These are phyloP conservation scores for Suillus luteus DNA, from an alignment of 768 basidiomycete genomes.

Conservation along the genomic window DNA sequence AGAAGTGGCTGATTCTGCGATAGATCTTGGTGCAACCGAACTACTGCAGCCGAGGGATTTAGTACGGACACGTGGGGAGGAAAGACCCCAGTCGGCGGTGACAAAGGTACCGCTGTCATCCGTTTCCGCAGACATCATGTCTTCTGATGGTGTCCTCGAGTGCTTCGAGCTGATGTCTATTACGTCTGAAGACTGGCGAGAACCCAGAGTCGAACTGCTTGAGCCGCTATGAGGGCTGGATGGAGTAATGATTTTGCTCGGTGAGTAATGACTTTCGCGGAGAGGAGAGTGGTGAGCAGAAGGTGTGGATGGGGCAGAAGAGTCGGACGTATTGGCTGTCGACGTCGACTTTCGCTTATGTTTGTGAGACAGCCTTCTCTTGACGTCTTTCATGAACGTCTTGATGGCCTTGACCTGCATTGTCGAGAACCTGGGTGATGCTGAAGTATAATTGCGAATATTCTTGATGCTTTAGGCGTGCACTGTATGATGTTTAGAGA, in stretches of 20 bases:
- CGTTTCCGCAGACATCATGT: neutral
- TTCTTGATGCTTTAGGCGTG: constrained; percentile 2
- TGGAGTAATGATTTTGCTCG: constrained; percentile 18
- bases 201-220: constrained; percentile 1
- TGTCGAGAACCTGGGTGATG: constrained; percentile 4
- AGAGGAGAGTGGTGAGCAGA: constrained; percentile 12
- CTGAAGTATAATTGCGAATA: neutral
- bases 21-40: constrained; percentile 11
- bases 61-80: constrained; percentile 13
- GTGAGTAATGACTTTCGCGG: constrained; percentile 1
- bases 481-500: neutral
- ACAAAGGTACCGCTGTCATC: constrained; percentile 27
- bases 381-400: constrained; percentile 34
- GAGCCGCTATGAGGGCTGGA: constrained; percentile 13
- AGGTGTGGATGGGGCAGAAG: constrained; percentile 15
- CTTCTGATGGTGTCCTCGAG: neutral
- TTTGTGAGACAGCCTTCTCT: constrained; percentile 31
- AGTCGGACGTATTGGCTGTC: constrained; percentile 18
- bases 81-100: constrained; percentile 6
- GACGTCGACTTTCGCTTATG: constrained; percentile 18
- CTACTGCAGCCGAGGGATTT: constrained; percentile 13
- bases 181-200: constrained; percentile 16
- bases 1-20: constrained; percentile 9
- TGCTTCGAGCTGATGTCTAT: constrained; percentile 25
- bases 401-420: constrained; percentile 37